Conservation (phyloP, 176 grass and related monocot genomes). For the Leersia perrieri region DNA sequence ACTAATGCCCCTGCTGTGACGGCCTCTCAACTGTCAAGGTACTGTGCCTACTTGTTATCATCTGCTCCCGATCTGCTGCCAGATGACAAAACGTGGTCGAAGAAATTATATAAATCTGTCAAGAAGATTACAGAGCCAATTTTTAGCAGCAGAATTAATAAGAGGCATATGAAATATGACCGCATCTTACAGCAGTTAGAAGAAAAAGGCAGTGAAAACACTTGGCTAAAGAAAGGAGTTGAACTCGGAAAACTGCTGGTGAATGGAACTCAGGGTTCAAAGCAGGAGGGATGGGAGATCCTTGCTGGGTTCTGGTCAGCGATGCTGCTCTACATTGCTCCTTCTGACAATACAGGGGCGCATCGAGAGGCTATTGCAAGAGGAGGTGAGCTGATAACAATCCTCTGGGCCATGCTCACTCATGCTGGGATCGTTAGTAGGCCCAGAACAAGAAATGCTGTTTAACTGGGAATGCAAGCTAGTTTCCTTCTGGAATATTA, state of each 20-base stretch:
- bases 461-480: too few relatives aligned
- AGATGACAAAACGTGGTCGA: neutral
- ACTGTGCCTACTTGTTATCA: neutral
- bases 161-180: neutral
- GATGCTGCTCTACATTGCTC: neutral
- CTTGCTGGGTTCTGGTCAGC: neutral
- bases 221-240: neutral
- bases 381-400: neutral
- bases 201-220: neutral
- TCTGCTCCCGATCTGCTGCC: neutral
- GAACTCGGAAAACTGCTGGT: neutral
- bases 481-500: too few relatives aligned
- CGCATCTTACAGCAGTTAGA: neutral
- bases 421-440: neutral
- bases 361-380: neutral
- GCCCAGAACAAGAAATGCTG: neutral
- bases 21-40: too few relatives aligned
- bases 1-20: too few relatives aligned
- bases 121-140: neutral
- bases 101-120: neutral
- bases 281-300: neutral
- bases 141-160: fast-evolving
- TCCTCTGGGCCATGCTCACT: neutral
- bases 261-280: neutral
- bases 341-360: neutral